A percentile compares a stretch with the other conserved stretches of the same genome.
These are phyloP conservation scores for Fraxinus angustifolia DNA, from an alignment of 305 asterid genomes.

Conservation along the genomic window DNA sequence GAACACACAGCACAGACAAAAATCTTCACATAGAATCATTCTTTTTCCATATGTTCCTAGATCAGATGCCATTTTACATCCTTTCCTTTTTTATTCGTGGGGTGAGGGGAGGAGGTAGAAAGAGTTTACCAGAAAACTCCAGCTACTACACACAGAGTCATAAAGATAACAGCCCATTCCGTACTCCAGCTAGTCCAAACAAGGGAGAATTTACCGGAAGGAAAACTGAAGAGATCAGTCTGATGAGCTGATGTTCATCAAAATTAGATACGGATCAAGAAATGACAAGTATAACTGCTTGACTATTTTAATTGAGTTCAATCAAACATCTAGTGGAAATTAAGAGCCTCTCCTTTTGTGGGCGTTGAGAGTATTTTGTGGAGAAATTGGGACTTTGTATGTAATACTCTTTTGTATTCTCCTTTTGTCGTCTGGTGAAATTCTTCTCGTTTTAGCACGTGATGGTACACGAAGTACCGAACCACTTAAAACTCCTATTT, in stretches of 20 bases:
- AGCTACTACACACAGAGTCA: constrained; percentile 77
- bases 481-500: neutral
- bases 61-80: neutral
- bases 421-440: neutral
- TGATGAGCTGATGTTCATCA: neutral
- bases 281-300: neutral
- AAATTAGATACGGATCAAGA: neutral
- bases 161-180: constrained; percentile 82
- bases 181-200: constrained; percentile 72
- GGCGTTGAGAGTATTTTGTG: no score
- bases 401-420: neutral
- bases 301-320: neutral
- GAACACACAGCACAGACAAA: neutral
- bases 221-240: constrained; percentile 55
- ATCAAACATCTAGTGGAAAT: neutral
- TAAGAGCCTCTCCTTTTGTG: no score
- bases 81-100: neutral
- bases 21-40: neutral
- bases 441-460: neutral
- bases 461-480: neutral
- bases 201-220: constrained; percentile 52
- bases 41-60: neutral
- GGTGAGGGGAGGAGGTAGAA: neutral
- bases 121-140: constrained; percentile 63
- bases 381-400: no score